Evolutionary conservation across 176 grass and related monocot genomes (phyloP), one percentile per base, ranked within the genome.

Genomic region (Carex cristatella): DNA sequence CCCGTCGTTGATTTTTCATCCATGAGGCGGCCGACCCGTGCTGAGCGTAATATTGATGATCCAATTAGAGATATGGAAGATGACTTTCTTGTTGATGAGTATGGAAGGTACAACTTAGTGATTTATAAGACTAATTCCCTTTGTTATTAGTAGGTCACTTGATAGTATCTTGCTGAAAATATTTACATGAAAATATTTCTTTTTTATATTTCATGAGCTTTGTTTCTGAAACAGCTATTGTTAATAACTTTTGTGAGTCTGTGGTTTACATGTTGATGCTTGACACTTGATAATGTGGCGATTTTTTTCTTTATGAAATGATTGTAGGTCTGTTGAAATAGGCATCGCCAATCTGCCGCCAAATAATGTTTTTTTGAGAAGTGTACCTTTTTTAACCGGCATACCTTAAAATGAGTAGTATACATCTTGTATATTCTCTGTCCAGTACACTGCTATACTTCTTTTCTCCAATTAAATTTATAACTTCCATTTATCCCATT

Each of bases 1-100:
- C 23, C 90, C 40, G 85, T 75, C 58, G 68, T 90, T 79, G 92
- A 83, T 76, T 88, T 82, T 73, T 66, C 87, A 65, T 67, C 61
- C 64, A 66, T 87, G 59, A 92, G 87, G 85, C 85, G 88, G 23
- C 96, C 85, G 69, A 91, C 96, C 60, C 93, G 90, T 30, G 91
- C 96, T 62, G 96, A 99, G 81, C 91, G 96, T 61, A 95, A 90
- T 80, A 94, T 99, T 65, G 96, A 99, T 80, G 96, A 99, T 87
- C 96, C 96, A 81, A 94, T 99, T 67, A 90, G 96, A 85, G 96
- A 99, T 81, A 94, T 99, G 96, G 93, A 95, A 68, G 81, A 83
- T 48, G 96, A 88, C 85, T 95, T 99, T 90, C 90, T 92, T 80
- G 93, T 98, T 81, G 96, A 99, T 81, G 96, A 99, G 79, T 99